phyloP scores from a whole-genome alignment of 1,284 basidiomycete genomes.

The Leccinum subrobustum region DNA sequence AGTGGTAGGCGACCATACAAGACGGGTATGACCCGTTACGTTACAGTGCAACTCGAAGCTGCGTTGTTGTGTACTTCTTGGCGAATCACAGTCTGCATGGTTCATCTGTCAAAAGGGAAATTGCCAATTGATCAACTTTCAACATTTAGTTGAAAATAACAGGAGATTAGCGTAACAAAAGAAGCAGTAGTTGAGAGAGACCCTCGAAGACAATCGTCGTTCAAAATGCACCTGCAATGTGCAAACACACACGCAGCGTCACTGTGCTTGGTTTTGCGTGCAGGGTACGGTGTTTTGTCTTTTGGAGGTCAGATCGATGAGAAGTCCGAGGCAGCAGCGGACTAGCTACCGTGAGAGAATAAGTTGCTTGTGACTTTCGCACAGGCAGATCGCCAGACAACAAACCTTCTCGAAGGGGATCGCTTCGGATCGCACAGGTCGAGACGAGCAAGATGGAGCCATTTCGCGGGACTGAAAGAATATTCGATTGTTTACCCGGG shows the following conservation, averaged over 20 bases:
- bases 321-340: background rate
- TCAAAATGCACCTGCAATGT: background rate
- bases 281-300: background rate
- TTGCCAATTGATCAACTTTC: background rate
- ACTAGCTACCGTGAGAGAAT: background rate
- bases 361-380: no score
- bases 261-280: background rate
- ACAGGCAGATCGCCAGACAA: background rate
- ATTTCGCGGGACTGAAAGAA: background rate
- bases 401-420: background rate
- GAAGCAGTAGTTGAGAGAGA: background rate
- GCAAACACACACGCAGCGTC: background rate
- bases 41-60: background rate
- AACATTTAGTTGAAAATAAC: background rate
- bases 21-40: conserved; percentile 6
- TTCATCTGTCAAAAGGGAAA: background rate
- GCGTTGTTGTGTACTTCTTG: background rate
- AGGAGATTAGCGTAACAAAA: background rate
- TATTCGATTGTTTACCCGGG: background rate
- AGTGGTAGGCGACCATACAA: background rate
- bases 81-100: background rate
- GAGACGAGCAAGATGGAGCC: background rate
- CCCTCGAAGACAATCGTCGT: background rate
- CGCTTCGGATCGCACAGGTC: background rate
- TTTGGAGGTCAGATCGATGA: background rate